These are phyloP conservation scores for Turnera subulata DNA, from an alignment of 345 rosid species.

Conservation along the genomic window DNA sequence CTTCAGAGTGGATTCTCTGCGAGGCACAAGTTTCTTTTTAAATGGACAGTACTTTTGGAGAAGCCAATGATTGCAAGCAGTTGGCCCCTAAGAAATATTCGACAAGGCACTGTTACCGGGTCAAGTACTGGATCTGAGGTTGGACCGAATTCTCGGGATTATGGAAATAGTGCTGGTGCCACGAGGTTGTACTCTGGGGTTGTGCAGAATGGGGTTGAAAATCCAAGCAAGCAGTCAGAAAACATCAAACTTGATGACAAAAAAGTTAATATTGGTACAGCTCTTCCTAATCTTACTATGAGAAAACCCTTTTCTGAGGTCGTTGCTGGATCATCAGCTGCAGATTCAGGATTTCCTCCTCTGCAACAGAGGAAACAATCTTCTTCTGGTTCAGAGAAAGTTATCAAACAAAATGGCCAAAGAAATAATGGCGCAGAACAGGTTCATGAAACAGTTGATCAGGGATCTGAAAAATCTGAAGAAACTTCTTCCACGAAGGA, in stretches of 20 bases:
- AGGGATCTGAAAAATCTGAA: constrained; percentile 37
- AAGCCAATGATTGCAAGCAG: constrained; percentile 35
- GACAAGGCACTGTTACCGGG: constrained; percentile 28
- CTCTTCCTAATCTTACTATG: constrained; percentile 59
- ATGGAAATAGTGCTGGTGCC: constrained; percentile 32
- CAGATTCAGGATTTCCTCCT: constrained; percentile 67
- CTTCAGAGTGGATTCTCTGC: constrained; percentile 76
- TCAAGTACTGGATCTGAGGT: constrained; percentile 20
- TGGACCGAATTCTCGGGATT: constrained; percentile 26
- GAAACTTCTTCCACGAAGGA: constrained; percentile 32
- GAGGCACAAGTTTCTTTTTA: constrained; percentile 54
- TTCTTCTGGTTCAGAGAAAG: constrained; percentile 35
- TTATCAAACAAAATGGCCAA: constrained; percentile 33
- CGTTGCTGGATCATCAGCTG: constrained; percentile 64
- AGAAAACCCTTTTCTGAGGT: constrained; percentile 86
- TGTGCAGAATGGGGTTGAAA: constrained; percentile 28
- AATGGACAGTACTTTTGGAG: constrained; percentile 53
- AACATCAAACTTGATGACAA: constrained; percentile 32
- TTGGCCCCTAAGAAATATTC: constrained; percentile 18
- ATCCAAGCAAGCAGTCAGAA: constrained; percentile 32
- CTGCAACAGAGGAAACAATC: constrained; percentile 60
- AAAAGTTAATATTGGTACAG: constrained; percentile 62
- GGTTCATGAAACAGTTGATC: constrained; percentile 28
- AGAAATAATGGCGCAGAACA: constrained; percentile 32
- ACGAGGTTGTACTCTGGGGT: constrained; percentile 21